Percentiles rank a stretch among this genome's conserved stretches.
Evolutionary conservation across 1,284 basidiomycete species (phyloP).

Genomic region (Entoloma clypeatum): DNA sequence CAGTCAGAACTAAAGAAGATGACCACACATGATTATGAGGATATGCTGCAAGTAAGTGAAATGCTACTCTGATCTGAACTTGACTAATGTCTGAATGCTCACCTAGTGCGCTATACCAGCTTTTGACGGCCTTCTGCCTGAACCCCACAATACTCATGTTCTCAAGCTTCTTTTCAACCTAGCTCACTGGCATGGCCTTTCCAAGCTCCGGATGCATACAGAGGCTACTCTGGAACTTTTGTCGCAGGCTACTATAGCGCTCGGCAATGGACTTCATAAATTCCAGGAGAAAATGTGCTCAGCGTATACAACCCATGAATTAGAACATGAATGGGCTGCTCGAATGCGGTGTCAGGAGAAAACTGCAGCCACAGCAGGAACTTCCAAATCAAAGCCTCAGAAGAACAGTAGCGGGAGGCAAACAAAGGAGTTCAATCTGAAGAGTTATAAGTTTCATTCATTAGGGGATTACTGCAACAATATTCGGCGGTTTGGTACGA

Average conservation of each 20-base stretch:
- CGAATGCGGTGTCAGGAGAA: background rate
- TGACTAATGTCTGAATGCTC: constrained; percentile 10
- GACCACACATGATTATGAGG: constrained; percentile 27
- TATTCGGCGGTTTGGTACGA: constrained; percentile 16
- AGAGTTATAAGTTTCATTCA: constrained; percentile 19
- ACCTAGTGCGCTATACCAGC: constrained; percentile 21
- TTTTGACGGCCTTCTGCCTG: constrained; percentile 25
- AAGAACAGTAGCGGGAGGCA: no score
- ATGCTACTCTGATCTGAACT: background rate
- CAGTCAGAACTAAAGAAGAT: constrained; percentile 26
- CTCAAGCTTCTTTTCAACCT: constrained; percentile 19
- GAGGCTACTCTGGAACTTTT: constrained; percentile 11
- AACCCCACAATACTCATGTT: constrained; percentile 19
- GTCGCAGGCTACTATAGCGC: background rate
- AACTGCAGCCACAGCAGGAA: background rate
- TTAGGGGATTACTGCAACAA: constrained; percentile 16
- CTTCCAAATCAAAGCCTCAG: no score
- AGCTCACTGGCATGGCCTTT: constrained; percentile 26
- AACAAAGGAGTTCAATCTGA: constrained; percentile 14
- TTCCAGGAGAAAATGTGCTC: constrained; percentile 4
- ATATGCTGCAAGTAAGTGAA: constrained; percentile 24
- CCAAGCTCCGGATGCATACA: constrained; percentile 23
- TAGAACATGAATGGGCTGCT: constrained; percentile 6
- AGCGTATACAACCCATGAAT: constrained; percentile 3
- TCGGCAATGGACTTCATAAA: background rate